Evolutionary conservation across 2,329 filamentous ascomycete species (phyloP).

Genomic region (Monosporascus sp.): DNA sequence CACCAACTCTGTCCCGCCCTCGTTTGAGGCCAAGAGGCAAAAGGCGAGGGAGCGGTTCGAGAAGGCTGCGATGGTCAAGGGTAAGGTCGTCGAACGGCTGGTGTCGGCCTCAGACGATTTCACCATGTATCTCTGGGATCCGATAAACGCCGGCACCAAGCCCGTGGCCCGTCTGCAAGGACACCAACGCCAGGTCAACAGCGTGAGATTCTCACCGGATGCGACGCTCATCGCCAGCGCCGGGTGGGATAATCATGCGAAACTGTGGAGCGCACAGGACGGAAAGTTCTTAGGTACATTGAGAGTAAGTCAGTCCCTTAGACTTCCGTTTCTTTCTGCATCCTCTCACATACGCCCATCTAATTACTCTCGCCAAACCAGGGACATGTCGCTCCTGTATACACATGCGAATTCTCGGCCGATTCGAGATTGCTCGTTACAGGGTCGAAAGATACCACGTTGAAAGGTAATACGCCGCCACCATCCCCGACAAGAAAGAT

Average conservation of each 20-base stretch:
- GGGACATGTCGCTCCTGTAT: conserved; percentile 64
- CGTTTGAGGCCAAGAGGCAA: conserved; percentile 63
- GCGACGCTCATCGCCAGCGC: conserved; percentile 82
- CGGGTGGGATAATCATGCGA: conserved; percentile 91
- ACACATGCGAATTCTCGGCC: conserved; percentile 87
- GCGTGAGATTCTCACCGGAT: conserved; percentile 91
- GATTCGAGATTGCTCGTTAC: conserved; percentile 79
- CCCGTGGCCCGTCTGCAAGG: conserved; percentile 85
- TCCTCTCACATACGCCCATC: neutral
- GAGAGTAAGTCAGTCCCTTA: conserved; percentile 55
- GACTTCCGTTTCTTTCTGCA: neutral
- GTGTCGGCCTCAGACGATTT: conserved; percentile 93
- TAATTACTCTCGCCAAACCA: conserved; percentile 2
- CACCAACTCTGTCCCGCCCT: conserved; percentile 60
- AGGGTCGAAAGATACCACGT: conserved; percentile 83
- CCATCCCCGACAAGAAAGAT: conserved; percentile 1
- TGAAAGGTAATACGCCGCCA: conserved; percentile 48
- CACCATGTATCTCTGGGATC: conserved; percentile 95
- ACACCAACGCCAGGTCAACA: conserved; percentile 95
- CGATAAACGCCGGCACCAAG: conserved; percentile 66
- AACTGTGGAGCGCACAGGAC: conserved; percentile 75
- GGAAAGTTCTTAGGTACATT: conserved; percentile 81
- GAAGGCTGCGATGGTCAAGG: conserved; percentile 73
- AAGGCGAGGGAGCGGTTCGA: conserved; percentile 82
- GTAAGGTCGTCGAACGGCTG: conserved; percentile 74